Percentiles rank a stretch among this genome's conserved stretches.
These are phyloP conservation scores for Cenococcum geophilum DNA, from an alignment of 495 filamentous ascomycete genomes.

Conservation along the genomic window DNA sequence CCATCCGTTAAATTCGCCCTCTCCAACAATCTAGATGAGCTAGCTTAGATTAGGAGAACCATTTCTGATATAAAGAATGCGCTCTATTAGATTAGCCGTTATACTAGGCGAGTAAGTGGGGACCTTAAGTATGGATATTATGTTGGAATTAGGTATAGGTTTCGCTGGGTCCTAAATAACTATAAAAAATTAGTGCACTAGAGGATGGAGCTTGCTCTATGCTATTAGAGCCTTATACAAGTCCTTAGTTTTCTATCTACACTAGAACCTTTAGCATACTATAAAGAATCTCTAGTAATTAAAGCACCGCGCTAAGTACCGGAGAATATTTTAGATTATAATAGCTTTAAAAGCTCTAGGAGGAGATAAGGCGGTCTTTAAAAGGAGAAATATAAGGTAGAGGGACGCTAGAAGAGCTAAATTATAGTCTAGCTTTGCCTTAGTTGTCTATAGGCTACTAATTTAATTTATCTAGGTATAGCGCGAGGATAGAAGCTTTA, in stretches of 20 bases:
- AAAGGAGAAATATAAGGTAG: neutral
- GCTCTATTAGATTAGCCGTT: neutral
- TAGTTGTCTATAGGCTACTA: neutral
- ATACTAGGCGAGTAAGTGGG: neutral
- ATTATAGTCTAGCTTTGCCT: neutral
- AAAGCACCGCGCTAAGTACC: neutral
- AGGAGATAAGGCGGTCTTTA: neutral
- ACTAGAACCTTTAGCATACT: constrained; percentile 6
- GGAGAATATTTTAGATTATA: neutral
- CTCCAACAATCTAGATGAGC: constrained; percentile 3
- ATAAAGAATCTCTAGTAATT: neutral
- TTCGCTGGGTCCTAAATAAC: constrained; percentile 4
- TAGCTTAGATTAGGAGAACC: neutral
- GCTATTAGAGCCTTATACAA: constrained; percentile 3
- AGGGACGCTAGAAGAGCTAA: neutral
- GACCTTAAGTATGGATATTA: neutral
- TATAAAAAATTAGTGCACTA: constrained; percentile 1
- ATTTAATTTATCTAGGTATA: neutral
- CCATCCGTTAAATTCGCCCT: constrained; percentile 5
- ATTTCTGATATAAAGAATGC: neutral
- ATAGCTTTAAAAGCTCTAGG: neutral
- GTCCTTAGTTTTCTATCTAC: neutral
- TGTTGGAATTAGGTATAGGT: constrained; percentile 4
- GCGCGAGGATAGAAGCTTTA: neutral
- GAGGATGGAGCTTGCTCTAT: neutral